A percentile compares a stretch with the other conserved stretches of the same genome.
Evolutionary conservation across 2,329 filamentous ascomycete genomes (phyloP).

Genomic region (Cordyceps javanica): DNA sequence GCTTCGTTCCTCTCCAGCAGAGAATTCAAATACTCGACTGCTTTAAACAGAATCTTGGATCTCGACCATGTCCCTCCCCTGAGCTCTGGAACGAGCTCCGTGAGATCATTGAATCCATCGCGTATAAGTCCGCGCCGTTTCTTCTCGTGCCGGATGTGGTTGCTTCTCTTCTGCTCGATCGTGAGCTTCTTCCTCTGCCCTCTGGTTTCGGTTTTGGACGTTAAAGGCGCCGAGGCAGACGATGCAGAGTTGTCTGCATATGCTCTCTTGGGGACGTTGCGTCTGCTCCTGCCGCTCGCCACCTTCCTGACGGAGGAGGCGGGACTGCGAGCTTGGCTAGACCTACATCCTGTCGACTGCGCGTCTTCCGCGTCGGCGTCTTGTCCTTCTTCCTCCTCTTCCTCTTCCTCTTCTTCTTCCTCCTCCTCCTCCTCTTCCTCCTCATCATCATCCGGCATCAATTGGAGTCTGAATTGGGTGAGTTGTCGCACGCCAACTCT

Average conservation of each 20-base stretch:
- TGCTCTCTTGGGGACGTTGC: neutral
- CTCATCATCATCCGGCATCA: neutral
- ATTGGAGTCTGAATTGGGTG: constrained; percentile 5
- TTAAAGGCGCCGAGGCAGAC: neutral
- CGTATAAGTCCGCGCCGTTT: constrained; percentile 10
- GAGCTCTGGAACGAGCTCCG: constrained; percentile 10
- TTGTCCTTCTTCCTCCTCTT: constrained; percentile 1
- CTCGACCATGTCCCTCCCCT: constrained; percentile 7
- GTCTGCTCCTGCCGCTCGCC: neutral
- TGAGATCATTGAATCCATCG: constrained; percentile 8
- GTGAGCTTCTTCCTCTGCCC: constrained; percentile 7
- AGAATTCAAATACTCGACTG: constrained; percentile 1
- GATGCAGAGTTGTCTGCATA: neutral
- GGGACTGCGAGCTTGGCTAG: neutral
- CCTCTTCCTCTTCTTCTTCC: neutral
- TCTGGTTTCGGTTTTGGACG: neutral
- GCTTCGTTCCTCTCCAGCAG: constrained; percentile 6
- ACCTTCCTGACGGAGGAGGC: neutral
- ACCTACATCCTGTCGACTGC: neutral
- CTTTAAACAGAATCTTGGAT: constrained; percentile 8
- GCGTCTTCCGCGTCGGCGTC: neutral
- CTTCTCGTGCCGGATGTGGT: constrained; percentile 12
- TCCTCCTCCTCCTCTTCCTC: constrained; percentile 1
- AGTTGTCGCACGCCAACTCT: constrained; percentile 5
- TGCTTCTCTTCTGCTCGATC: constrained; percentile 11